Percentiles rank a stretch among this genome's conserved stretches.
These are phyloP conservation scores for Chionographis japonica DNA, from an alignment of 106 monocot species.

Conservation along the genomic window DNA sequence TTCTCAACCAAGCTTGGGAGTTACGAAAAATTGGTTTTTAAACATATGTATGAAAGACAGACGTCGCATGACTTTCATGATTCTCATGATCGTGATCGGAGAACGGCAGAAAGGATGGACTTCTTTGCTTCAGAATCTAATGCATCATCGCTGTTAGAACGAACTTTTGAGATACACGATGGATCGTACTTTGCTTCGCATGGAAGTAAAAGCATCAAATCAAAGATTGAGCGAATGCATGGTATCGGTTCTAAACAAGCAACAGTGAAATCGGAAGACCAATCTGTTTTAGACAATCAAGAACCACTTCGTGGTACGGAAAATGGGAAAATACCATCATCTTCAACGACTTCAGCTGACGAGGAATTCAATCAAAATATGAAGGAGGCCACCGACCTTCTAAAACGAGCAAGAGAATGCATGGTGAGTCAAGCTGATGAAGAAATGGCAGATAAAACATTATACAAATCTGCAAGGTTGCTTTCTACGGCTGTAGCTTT, in stretches of 20 bases:
- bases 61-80: conserved; percentile 5
- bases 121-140: conserved; percentile 23
- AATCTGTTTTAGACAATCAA: background rate
- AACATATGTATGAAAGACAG: conserved; percentile 19
- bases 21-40: conserved; percentile 23
- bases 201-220: conserved; percentile 15
- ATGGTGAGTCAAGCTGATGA: conserved; percentile 52
- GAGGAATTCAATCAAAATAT: conserved; percentile 53
- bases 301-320: background rate
- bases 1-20: conserved; percentile 23
- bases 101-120: conserved; percentile 14
- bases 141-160: conserved; percentile 33
- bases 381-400: conserved; percentile 46
- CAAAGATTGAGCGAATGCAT: conserved; percentile 1
- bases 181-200: conserved; percentile 9
- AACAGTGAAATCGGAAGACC: background rate
- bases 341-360: conserved; percentile 23
- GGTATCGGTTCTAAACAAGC: conserved; percentile 1
- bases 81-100: conserved; percentile 1
- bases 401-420: conserved; percentile 62
- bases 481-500: conserved; percentile 61
- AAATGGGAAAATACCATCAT: conserved; percentile 16
- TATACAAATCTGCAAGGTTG: conserved; percentile 64
- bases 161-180: conserved; percentile 34
- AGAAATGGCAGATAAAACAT: conserved; percentile 41